Percentiles rank a stretch among this genome's conserved stretches.
Evolutionary conservation across 345 rosid genomes (phyloP).

Genomic region (Linum usitatissimum): DNA sequence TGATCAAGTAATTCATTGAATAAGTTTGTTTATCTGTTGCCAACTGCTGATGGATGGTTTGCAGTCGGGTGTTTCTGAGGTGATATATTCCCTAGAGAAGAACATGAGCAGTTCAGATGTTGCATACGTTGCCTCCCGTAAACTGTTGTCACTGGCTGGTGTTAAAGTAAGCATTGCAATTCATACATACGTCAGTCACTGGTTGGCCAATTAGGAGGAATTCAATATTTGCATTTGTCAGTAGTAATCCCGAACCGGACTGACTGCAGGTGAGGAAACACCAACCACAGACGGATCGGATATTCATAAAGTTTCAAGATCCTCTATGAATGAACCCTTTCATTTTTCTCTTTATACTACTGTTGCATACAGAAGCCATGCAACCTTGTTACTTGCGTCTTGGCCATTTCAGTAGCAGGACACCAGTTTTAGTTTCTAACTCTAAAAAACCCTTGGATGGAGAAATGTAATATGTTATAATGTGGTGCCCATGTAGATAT

Average conservation of each 20-base stretch:
- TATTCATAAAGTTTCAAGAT: conserved; percentile 55
- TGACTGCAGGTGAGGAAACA: conserved; percentile 59
- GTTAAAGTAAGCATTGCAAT: conserved; percentile 43
- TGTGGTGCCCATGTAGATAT: too few relatives aligned
- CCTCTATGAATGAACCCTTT: conserved; percentile 9
- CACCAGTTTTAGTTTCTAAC: too few relatives aligned
- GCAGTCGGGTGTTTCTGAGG: conserved; percentile 85
- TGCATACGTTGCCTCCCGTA: conserved; percentile 68
- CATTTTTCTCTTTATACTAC: too few relatives aligned
- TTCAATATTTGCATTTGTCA: not conserved
- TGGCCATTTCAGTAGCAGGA: too few relatives aligned
- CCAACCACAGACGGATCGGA: conserved; percentile 57
- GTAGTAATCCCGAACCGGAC: too few relatives aligned
- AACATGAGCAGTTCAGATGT: conserved; percentile 35
- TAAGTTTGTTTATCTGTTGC: conserved; percentile 5
- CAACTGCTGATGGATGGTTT: conserved; percentile 8
- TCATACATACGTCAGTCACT: not conserved
- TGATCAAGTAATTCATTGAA: not conserved
- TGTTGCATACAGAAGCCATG: too few relatives aligned
- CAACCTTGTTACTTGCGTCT: too few relatives aligned
- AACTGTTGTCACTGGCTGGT: conserved; percentile 75
- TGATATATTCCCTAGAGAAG: conserved; percentile 76
- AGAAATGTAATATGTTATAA: too few relatives aligned
- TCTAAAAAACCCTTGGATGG: too few relatives aligned
- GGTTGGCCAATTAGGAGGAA: not conserved